Base-by-base conservation (phyloP, 148 eudicot genomes). In the Heliosperma pusillum region DNA sequence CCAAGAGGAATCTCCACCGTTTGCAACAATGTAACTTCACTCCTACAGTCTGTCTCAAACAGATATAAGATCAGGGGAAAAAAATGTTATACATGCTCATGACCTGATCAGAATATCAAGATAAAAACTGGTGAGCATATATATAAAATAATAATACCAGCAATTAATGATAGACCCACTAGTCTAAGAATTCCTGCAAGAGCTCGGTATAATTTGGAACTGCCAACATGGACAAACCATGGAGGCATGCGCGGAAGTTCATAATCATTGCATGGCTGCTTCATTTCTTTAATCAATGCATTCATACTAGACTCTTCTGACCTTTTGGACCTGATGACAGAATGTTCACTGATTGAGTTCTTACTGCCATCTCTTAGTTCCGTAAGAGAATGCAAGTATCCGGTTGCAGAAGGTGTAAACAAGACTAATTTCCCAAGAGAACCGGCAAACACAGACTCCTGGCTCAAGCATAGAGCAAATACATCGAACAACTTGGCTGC, bases 241-340 rank as follows among this genome's bases (percentile, higher is more conserved):
- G 98, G 98, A 71, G 98, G 98, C 89, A 94, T 86, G 77, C 89
- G 86, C 40, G 96, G 98, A 80, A 94, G 89, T 80, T 84, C 82
- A 74, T 81, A 87, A 61, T 87, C 86, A 30, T 81, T 77, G 24
- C 77, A 71, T 9, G 81, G 56, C 44, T 76, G 33, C 72, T 66
- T 26, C 21, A 57, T 56, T 77, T 79, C 84, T 79, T 82, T 85
- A 64, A 75, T 71, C 73, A 78, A 79, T 44, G 65, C 65, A 55
- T 50, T 40, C 53, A 27, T 45, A 59, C 70, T 82, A 22, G 83
- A 71, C 57, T 72, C 74, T 69, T 87, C 84, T 52, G 84, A 76
- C 61, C 72, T 19, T 53, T 69, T 73, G 74, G 88, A 68, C 82
- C 69, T 74, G 20, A 5, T 66, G 53, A 74, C 66, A 56, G 71